Evolutionary conservation across 352 stramenopile genomes (phyloP), one percentile per base, ranked within the genome.

Genomic region (Globisporangium nunn): DNA sequence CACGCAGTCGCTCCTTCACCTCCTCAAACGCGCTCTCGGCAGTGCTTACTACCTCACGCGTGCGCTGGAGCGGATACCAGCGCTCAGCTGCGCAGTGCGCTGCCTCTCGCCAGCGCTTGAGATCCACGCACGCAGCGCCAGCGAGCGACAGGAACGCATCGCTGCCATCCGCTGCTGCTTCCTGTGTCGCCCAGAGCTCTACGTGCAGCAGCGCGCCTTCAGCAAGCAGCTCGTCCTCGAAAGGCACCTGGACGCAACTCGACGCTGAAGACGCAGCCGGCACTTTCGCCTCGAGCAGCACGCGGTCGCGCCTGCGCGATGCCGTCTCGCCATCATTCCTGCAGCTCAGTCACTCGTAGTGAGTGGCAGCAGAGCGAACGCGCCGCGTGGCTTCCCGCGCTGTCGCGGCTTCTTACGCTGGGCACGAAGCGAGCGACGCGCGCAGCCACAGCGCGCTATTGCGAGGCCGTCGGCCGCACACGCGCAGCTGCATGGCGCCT

Each of bases 1-100:
- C 3, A 28, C 28, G 14, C 6, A 54, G 28, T 31, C 28, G n/a
- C 54, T 56, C 50, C 37, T 58, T 35, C 14, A 6, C 15, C 18
- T 59, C 58, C 29, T 56, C 58, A n/a, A 59, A 56, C 8, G 4
- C 46, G 39, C 30, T 52, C 11, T 58, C 49, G 1, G 33, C 6
- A 14, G 6, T 8, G 11, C 11, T 11, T 39, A 6, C 17, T 28
- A 11, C 40, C 15, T 58, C 33, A 10, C 17, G 48, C 29, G 4
- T 31, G 14, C 33, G 15, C 35, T 43, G 18, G n/a, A 61, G 23
- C 17, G 5, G 4, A 11, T 66, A 66, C 59, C 59, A 66, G 6
- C 59, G 59, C 8, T 33, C 48, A 18, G 8, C 17, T 12, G 8
- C 6, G 3, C 2, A 8, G 7, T 4, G 11, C 12, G 14, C 6